Conservation (phyloP, 2,329 filamentous ascomycete genomes). For the Cladosporium sp. region DNA sequence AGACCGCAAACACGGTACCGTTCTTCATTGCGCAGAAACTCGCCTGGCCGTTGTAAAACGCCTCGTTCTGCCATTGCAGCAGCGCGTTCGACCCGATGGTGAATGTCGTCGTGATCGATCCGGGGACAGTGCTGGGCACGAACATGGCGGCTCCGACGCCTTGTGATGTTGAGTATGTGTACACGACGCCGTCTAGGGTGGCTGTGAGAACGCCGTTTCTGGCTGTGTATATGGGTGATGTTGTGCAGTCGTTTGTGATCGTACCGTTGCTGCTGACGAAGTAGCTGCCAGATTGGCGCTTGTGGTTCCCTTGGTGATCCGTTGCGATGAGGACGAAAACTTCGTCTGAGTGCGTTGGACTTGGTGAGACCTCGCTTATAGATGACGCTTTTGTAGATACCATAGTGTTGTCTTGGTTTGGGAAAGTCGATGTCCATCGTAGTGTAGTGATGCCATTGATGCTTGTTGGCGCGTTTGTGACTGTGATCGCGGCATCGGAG, state of each 20-base stretch:
- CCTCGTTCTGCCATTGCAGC: conserved; percentile 23
- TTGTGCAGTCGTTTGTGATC: conserved; percentile 27
- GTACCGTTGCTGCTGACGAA: conserved; percentile 24
- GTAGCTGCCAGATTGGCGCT: conserved; percentile 18
- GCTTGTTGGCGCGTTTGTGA: conserved; percentile 26
- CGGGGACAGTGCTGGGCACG: conserved; percentile 21
- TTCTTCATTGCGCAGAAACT: conserved; percentile 25
- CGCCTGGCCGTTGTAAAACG: conserved; percentile 25
- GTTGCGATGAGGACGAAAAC: conserved; percentile 17
- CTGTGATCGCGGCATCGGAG: conserved; percentile 20
- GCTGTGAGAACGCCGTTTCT: conserved; percentile 23
- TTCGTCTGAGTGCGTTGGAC: conserved; percentile 11
- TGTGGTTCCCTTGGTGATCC: conserved; percentile 10
- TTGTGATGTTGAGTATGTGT: conserved; percentile 24
- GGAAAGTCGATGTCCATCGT: conserved; percentile 18
- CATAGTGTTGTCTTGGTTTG: neutral
- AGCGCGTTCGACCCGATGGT: conserved; percentile 16
- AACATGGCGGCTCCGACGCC: conserved; percentile 20
- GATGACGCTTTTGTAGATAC: neutral
- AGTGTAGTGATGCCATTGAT: conserved; percentile 24
- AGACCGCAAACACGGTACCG: conserved; percentile 26
- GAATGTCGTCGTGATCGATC: conserved; percentile 23
- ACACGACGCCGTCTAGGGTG: conserved; percentile 19
- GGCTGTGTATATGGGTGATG: conserved; percentile 24
- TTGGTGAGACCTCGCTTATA: neutral